A percentile compares a stretch with the other conserved stretches of the same genome.
Conservation (phyloP, 768 basidiomycete species). For the Hericium rajendrae region DNA sequence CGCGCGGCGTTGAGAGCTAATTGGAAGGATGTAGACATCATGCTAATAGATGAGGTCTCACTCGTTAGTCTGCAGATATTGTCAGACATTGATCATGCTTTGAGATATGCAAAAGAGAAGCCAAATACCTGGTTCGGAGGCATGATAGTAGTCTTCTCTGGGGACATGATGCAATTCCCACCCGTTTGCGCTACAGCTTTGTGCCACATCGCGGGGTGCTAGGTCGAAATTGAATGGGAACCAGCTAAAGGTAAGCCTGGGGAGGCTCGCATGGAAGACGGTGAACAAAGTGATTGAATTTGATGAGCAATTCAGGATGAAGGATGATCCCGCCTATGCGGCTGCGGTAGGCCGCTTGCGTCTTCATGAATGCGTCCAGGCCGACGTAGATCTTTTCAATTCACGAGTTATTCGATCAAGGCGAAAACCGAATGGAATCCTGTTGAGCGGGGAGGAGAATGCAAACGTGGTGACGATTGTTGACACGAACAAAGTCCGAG, state of each 20-base stretch:
- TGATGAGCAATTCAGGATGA: neutral
- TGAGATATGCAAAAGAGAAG: constrained; percentile 15
- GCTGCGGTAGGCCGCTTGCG: no score
- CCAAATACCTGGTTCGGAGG: constrained; percentile 22
- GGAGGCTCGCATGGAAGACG: neutral
- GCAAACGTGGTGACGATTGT: no score
- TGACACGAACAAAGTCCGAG: no score
- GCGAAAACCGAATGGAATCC: no score
- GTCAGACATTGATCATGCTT: constrained; percentile 20
- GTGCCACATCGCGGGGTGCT: constrained; percentile 21
- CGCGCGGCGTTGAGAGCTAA: constrained; percentile 19
- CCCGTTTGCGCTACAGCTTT: constrained; percentile 23
- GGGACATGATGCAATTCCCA: constrained; percentile 26
- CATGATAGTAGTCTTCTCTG: constrained; percentile 22
- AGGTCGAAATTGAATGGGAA: constrained; percentile 8
- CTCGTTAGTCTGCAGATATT: constrained; percentile 13
- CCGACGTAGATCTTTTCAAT: no score
- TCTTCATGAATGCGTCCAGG: no score
- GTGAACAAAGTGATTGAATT: neutral
- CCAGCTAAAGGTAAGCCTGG: constrained; percentile 1
- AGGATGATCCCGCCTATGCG: neutral
- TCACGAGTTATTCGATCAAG: no score
- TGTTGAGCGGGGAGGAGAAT: no score
- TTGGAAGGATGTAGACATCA: constrained; percentile 18
- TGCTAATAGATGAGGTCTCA: constrained; percentile 25